Base-by-base conservation (phyloP, 352 stramenopile species). In the Phytopythium mirpurense region DNA sequence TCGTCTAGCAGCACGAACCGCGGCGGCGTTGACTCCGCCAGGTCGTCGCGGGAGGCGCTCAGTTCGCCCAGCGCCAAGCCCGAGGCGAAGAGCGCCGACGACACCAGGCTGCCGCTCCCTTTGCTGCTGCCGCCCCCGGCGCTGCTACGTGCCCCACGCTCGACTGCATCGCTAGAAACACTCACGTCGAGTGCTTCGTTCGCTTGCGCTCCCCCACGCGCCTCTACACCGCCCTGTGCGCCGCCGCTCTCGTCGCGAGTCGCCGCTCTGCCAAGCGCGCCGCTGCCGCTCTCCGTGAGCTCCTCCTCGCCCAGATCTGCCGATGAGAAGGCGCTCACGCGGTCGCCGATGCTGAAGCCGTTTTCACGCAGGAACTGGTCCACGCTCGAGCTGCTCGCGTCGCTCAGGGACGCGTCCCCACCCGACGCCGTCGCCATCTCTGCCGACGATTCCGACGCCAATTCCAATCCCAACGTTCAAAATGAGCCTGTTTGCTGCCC, bases 331-430 rank as follows among this genome's bases (percentile, higher is more conserved):
- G 68, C 49, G 19, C 53, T 44, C 21, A n/a, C 63, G 3, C 52
- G 35, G 40, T 63, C 66, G 19, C 70, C 76, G 55, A 88, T 67
- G 35, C 70, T 66, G 54, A 90, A 83, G 58, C 83, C 80, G 56
- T 93, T 84, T 40, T 93, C 78, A 38, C 74, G 76, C 14, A 93
- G 63, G 61, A 93, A 93, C 43, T 75, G 72, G 63, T 93, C 83
- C 51, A 93, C 78, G 49, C 78, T 93, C 9, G 75, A 87, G 32
- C 74, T 74, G 56, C 75, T 87, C 50, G 76, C 76, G 41, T 62
- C 65, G 51, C 64, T 67, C 45, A 59, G 36, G 14, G 36, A 41
- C 36, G 36, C 18, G 5, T 32, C 5, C 5, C 29, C 29, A 10
- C 9, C 5, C 9, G 29, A 5, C 29, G 9, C 29, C 29, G 29